Base-by-base conservation (phyloP, 345 rosid genomes). In the Euphorbia peplus region DNA sequence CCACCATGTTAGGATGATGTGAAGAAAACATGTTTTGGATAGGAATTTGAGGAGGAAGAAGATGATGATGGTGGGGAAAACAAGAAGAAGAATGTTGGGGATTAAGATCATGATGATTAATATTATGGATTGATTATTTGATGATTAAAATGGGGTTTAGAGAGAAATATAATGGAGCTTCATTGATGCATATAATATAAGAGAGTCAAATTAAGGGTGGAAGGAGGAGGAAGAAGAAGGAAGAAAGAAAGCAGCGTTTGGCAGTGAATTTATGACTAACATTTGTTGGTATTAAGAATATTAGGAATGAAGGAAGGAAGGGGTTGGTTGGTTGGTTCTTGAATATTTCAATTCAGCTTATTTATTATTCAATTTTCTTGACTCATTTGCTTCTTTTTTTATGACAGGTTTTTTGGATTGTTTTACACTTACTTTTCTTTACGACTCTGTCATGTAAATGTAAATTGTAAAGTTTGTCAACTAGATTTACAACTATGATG, bases 1-100 rank as follows among this genome's bases (percentile, higher is more conserved):
- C 58, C 58, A 74, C 28, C 52, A 32, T 4, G 41, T 5, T n/a
- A n/a, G 22, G 50, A 74, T 21, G 28, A 68, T 69, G 6, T 56
- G 78, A 3, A 68, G 61, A 41, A 69, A 32, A 24, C 73, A 74
- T 22, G 78, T 74, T 64, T 25, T 47, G 12, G 60, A 48, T 26
- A 74, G 30, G 26, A 69, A 55, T 25, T 47, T 4, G 22, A 68
- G 18, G 11, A 74, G 30, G 5, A 25, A 37, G 67, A 73, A 19
- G 46, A 66, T 52, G 12, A 59, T 0, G 14, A 66, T 47, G 26
- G 28, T 19, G 8, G 50, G 12, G 19, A 66, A 48, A 56, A 22
- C 3, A 1, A 19, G 58, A 25, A 62, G 61, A 48, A 63, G 8
- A 21, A 41, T 25, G 53, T 18, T 25, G 32, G 41, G 29, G 19